phyloP scores from a whole-genome alignment of 108 stramenopile genomes.

The Cyclotella distinguenda region DNA sequence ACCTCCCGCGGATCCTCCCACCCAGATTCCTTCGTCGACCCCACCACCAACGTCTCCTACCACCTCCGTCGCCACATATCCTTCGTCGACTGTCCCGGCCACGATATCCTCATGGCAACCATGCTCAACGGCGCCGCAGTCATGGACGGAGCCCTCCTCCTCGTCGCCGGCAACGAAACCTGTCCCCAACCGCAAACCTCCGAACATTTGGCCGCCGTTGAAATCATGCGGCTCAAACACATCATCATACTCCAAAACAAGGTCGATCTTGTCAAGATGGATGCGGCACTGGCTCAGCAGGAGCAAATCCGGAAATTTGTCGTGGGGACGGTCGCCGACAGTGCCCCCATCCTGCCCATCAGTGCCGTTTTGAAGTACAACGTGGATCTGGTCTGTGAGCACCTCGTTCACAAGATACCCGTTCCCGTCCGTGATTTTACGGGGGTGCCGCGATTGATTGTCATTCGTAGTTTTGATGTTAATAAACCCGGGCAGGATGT shows the following conservation, averaged over 20 bases:
- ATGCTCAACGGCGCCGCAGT: slow-evolving; percentile 99
- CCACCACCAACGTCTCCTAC: slow-evolving; percentile 75
- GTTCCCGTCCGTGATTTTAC: slow-evolving; percentile 95
- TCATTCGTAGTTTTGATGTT: slow-evolving; percentile 99
- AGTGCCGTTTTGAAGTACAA: slow-evolving; percentile 98
- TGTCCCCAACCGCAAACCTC: slow-evolving; percentile 99
- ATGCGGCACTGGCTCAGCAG: slow-evolving; percentile 95
- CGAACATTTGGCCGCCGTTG: slow-evolving; percentile 99
- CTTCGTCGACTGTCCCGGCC: slow-evolving; percentile 99
- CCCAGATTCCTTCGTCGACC: slow-evolving; percentile 92
- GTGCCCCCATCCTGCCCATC: slow-evolving; percentile 97
- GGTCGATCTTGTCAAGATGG: slow-evolving; percentile 98
- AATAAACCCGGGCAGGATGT: slow-evolving; percentile 99
- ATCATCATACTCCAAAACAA: slow-evolving; percentile 99
- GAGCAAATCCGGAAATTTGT: slow-evolving; percentile 97
- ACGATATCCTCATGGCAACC: slow-evolving; percentile 99
- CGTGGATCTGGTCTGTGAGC: slow-evolving; percentile 98
- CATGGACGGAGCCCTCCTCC: slow-evolving; percentile 99
- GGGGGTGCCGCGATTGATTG: slow-evolving; percentile 91
- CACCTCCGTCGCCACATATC: slow-evolving; percentile 94
- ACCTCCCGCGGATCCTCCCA: slow-evolving; percentile 91
- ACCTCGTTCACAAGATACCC: slow-evolving; percentile 95
- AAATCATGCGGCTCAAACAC: slow-evolving; percentile 99
- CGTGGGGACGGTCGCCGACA: slow-evolving; percentile 96
- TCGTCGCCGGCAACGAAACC: slow-evolving; percentile 99